phyloP scores from a whole-genome alignment of 2,329 filamentous ascomycete species.

The Clonostachys byssicola region DNA sequence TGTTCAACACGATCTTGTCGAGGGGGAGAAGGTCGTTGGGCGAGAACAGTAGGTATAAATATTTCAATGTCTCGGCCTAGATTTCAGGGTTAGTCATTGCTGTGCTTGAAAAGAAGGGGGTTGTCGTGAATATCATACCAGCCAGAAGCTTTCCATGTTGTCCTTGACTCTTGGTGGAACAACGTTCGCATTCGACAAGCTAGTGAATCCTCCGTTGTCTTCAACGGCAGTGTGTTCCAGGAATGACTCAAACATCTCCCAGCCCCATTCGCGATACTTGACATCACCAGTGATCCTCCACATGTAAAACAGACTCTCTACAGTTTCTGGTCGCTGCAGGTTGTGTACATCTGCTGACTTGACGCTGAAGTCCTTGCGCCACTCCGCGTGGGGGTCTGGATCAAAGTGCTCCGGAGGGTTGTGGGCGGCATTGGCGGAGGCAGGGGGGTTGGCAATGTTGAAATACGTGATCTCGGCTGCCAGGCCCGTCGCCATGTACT shows the following conservation, averaged over 20 bases:
- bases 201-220: constrained; percentile 78
- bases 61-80: constrained; percentile 93
- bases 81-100: constrained; percentile 3
- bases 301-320: constrained; percentile 98
- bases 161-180: constrained; percentile 69
- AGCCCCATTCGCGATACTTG: constrained; percentile 92
- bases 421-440: constrained; percentile 46
- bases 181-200: constrained; percentile 68
- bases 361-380: constrained; percentile 76
- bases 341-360: constrained; percentile 86
- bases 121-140: constrained; percentile 51
- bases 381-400: constrained; percentile 53
- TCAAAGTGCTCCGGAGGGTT: constrained; percentile 45
- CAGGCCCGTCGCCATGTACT: constrained; percentile 83
- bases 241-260: constrained; percentile 97
- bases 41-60: constrained; percentile 93
- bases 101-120: no score
- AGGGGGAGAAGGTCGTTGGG: constrained; percentile 78
- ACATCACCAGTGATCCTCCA: constrained; percentile 93
- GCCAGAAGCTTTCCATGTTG: constrained; percentile 99
- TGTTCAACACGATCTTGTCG: constrained; percentile 88
- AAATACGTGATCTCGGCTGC: constrained; percentile 95
- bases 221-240: constrained; percentile 77
- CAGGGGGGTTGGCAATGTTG: constrained; percentile 65
- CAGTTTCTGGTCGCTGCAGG: constrained; percentile 89